phyloP scores from a whole-genome alignment of 1,284 basidiomycete species.

The Fomitopsis betulina region DNA sequence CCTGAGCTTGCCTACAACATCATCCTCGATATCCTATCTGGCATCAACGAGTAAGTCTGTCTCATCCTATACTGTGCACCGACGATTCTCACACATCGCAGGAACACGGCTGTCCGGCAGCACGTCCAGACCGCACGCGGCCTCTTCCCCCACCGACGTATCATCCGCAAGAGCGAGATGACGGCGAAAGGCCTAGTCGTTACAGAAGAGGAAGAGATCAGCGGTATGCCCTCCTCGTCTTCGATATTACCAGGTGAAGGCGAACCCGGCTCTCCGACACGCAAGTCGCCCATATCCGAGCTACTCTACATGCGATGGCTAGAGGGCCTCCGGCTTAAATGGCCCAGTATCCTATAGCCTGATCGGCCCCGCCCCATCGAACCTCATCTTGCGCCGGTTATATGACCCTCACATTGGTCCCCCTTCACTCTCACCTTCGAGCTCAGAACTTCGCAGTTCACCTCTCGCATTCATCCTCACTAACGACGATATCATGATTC shows the following conservation, averaged over 20 bases:
- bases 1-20: conserved; percentile 82
- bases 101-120: conserved; percentile 69
- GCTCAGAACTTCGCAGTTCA: neutral
- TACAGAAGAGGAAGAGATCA: conserved; percentile 71
- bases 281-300: conserved; percentile 86
- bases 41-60: conserved; percentile 79
- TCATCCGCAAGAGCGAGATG: conserved; percentile 78
- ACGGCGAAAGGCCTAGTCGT: conserved; percentile 75
- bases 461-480: neutral
- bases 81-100: conserved; percentile 27
- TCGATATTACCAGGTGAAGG: conserved; percentile 23
- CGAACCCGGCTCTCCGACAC: conserved; percentile 31
- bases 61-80: neutral
- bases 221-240: conserved; percentile 39
- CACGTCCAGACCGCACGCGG: conserved; percentile 71
- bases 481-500: neutral
- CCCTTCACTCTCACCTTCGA: neutral
- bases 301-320: conserved; percentile 95
- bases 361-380: neutral
- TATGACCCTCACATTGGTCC: neutral
- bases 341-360: conserved; percentile 64
- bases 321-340: conserved; percentile 84
- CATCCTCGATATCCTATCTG: conserved; percentile 84
- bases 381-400: neutral
- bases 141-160: conserved; percentile 74